Conservation (phyloP, 768 basidiomycete genomes). For the Artomyces pyxidatus region DNA sequence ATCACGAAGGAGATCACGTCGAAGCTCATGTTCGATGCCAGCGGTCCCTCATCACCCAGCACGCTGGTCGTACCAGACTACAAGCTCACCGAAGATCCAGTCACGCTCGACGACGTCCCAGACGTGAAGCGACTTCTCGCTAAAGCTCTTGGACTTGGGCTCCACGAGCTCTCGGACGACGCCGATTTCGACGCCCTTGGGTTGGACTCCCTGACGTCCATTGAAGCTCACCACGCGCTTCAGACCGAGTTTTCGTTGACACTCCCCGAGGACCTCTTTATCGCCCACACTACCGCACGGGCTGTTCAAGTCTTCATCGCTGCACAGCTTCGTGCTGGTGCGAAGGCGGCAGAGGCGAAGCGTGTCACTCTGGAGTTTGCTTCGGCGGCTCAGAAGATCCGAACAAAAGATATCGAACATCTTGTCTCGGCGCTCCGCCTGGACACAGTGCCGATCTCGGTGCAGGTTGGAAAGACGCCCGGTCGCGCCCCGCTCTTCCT, state of each 20-base stretch:
- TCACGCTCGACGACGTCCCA: slow-evolving; percentile 5
- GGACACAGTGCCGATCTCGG: slow-evolving; percentile 23
- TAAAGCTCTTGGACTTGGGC: slow-evolving; percentile 32
- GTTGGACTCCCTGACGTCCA: slow-evolving; percentile 56
- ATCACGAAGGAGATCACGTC: slow-evolving; percentile 20
- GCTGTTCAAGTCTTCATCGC: slow-evolving; percentile 28
- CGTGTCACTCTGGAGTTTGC: background rate
- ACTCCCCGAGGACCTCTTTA: slow-evolving; percentile 39
- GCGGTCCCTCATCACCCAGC: background rate
- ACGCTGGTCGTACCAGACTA: slow-evolving; percentile 1
- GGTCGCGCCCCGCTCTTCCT: slow-evolving; percentile 44
- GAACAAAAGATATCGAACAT: background rate
- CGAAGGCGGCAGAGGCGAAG: background rate
- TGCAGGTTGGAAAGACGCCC: slow-evolving; percentile 27
- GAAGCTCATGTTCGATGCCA: background rate
- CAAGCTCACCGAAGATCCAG: background rate
- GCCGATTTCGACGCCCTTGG: slow-evolving; percentile 43
- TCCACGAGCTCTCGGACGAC: slow-evolving; percentile 34
- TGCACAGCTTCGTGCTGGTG: background rate
- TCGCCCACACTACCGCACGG: slow-evolving; percentile 30
- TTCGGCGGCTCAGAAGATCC: background rate
- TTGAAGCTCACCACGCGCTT: slow-evolving; percentile 49
- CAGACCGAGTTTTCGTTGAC: slow-evolving; percentile 31
- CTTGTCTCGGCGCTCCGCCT: slow-evolving; percentile 15
- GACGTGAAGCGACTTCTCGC: slow-evolving; percentile 35